These are phyloP conservation scores for Starmerella powellii DNA, from an alignment of 805 yeast species.

Conservation along the genomic window DNA sequence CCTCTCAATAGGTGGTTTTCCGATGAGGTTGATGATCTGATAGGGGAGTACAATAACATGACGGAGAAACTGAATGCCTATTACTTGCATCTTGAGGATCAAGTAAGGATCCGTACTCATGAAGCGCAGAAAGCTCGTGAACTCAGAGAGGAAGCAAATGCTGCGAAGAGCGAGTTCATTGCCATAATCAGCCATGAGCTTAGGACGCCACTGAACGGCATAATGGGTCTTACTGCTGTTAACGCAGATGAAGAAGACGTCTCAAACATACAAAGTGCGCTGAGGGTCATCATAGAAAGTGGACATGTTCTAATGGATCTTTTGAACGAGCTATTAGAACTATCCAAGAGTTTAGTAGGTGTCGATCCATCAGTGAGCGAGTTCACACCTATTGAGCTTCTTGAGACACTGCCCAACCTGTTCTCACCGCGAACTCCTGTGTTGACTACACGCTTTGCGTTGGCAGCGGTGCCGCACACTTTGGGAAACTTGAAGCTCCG, in stretches of 20 bases:
- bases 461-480: slow-evolving; percentile 44
- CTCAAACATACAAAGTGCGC: slow-evolving; percentile 53
- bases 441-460: slow-evolving; percentile 55
- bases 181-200: slow-evolving; percentile 90
- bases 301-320: slow-evolving; percentile 84
- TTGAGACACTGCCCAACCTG: slow-evolving; percentile 70
- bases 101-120: slow-evolving; percentile 75
- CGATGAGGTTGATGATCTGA: slow-evolving; percentile 80
- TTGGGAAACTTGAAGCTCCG: slow-evolving; percentile 42
- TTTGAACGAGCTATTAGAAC: slow-evolving; percentile 78
- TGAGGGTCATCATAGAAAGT: slow-evolving; percentile 76
- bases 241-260: slow-evolving; percentile 77
- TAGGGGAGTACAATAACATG: slow-evolving; percentile 87
- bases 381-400: slow-evolving; percentile 65
- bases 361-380: slow-evolving; percentile 72
- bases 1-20: slow-evolving; percentile 17
- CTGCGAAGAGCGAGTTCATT: slow-evolving; percentile 85
- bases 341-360: slow-evolving; percentile 77
- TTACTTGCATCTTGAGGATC: slow-evolving; percentile 73
- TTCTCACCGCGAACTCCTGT: slow-evolving; percentile 45
- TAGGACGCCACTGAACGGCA: slow-evolving; percentile 92
- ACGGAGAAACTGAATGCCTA: slow-evolving; percentile 79
- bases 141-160: slow-evolving; percentile 61
- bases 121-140: slow-evolving; percentile 52
- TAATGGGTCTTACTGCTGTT: slow-evolving; percentile 89